Percentiles rank a stretch among this genome's conserved stretches.
Evolutionary conservation across 257 asterid species (phyloP).

Genomic region (Cruciata laevipes): DNA sequence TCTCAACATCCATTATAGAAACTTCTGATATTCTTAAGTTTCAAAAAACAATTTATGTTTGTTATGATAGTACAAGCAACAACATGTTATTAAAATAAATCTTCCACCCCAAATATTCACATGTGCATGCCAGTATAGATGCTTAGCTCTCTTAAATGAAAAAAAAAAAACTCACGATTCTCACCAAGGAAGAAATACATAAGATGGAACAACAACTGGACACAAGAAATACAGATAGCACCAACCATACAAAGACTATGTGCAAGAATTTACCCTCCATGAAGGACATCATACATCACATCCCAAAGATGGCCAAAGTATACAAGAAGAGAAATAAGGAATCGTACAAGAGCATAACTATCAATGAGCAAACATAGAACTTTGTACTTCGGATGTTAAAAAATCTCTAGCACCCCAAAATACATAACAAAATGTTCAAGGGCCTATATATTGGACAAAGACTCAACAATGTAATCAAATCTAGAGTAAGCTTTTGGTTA

Average conservation of each 20-base stretch:
- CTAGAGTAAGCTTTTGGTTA: background rate
- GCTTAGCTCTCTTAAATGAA: background rate
- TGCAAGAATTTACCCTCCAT: background rate
- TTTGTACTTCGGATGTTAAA: background rate
- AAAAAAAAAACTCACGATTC: no score
- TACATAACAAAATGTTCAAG: background rate
- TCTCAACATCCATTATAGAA: background rate
- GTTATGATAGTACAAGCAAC: background rate
- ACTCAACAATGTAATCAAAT: conserved; percentile 1
- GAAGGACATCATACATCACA: background rate
- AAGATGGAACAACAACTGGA: background rate
- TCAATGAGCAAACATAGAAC: background rate
- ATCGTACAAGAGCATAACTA: no score
- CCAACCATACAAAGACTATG: background rate
- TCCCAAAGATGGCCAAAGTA: background rate
- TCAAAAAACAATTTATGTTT: background rate
- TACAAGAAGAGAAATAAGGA: background rate
- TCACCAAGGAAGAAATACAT: background rate
- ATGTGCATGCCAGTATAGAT: background rate
- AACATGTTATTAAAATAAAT: background rate
- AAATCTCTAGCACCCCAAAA: background rate
- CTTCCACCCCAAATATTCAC: background rate
- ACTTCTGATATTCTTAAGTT: background rate
- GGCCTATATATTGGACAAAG: background rate
- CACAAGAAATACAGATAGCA: background rate